Evolutionary conservation across 2,329 filamentous ascomycete species (phyloP).

Genomic region (Scleromitrula shiraiana): DNA sequence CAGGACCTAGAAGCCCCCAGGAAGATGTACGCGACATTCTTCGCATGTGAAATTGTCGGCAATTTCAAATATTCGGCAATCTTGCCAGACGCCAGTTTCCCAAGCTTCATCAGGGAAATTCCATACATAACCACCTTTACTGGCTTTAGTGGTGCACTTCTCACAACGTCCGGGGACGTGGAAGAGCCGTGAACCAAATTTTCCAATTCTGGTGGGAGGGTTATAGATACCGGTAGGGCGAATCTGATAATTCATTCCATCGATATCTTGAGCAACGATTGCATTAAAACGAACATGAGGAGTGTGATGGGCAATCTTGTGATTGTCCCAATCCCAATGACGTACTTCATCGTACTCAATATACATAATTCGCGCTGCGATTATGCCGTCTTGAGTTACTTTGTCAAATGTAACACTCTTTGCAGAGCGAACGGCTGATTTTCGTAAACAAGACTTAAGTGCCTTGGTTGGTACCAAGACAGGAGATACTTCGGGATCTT

Average conservation of each 20-base stretch:
- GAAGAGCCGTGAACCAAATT: neutral
- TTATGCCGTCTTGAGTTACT: neutral
- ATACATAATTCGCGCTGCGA: neutral
- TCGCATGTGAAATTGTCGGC: too few species aligned
- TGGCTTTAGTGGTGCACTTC: too few species aligned
- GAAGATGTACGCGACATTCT: neutral
- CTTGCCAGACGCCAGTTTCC: too few species aligned
- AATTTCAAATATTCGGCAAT: too few species aligned
- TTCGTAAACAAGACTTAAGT: conserved; percentile 6
- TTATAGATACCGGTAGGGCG: neutral
- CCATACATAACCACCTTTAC: too few species aligned
- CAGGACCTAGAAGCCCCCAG: neutral
- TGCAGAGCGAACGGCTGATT: conserved; percentile 1
- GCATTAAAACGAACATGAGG: neutral
- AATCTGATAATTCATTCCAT: neutral
- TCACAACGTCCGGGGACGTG: neutral
- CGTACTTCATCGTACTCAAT: neutral
- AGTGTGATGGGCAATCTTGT: too few species aligned
- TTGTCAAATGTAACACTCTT: conserved; percentile 5
- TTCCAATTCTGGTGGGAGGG: neutral
- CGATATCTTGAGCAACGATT: neutral
- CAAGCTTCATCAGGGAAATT: too few species aligned
- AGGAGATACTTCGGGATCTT: too few species aligned
- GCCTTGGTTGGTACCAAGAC: neutral
- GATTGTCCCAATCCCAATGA: neutral